A percentile compares a stretch with the other conserved stretches of the same genome.
These are phyloP conservation scores for Ceriops tagal DNA, from an alignment of 345 rosid genomes.

Conservation along the genomic window DNA sequence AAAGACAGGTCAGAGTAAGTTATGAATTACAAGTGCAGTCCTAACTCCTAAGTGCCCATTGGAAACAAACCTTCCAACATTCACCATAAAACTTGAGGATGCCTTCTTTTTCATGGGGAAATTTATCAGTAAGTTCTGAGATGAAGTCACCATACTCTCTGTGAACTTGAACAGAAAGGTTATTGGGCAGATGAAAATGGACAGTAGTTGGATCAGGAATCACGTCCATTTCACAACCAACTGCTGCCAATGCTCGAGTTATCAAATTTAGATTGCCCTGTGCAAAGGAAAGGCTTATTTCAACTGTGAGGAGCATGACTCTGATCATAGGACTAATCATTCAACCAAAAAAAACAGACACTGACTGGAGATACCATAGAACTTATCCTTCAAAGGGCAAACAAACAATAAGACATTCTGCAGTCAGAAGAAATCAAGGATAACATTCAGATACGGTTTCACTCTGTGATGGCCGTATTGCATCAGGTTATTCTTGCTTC, in stretches of 20 bases:
- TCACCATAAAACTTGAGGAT: conserved; percentile 69
- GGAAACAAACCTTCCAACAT: conserved; percentile 82
- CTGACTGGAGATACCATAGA: not conserved
- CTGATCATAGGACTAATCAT: not conserved
- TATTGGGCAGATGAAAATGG: conserved; percentile 84
- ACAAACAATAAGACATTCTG: no score
- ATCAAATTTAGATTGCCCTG: conserved; percentile 94
- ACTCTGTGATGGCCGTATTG: no score
- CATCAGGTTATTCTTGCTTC: no score
- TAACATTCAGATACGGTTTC: no score
- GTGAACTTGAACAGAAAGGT: conserved; percentile 74
- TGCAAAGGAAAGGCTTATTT: conserved; percentile 26
- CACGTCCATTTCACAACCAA: conserved; percentile 84
- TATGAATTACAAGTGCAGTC: conserved; percentile 12
- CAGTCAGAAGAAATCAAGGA: no score
- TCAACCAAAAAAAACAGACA: not conserved
- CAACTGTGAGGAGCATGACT: conserved; percentile 4
- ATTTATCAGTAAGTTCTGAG: conserved; percentile 56
- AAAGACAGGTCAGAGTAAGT: conserved; percentile 16
- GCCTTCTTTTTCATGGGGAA: conserved; percentile 89
- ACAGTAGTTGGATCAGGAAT: conserved; percentile 94
- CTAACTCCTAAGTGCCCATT: conserved; percentile 3
- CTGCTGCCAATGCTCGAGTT: conserved; percentile 81
- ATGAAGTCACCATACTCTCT: conserved; percentile 66
- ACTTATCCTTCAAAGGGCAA: not conserved